Conservation (phyloP, 2,329 filamentous ascomycete genomes). For the Drechslerella stenobrocha region DNA sequence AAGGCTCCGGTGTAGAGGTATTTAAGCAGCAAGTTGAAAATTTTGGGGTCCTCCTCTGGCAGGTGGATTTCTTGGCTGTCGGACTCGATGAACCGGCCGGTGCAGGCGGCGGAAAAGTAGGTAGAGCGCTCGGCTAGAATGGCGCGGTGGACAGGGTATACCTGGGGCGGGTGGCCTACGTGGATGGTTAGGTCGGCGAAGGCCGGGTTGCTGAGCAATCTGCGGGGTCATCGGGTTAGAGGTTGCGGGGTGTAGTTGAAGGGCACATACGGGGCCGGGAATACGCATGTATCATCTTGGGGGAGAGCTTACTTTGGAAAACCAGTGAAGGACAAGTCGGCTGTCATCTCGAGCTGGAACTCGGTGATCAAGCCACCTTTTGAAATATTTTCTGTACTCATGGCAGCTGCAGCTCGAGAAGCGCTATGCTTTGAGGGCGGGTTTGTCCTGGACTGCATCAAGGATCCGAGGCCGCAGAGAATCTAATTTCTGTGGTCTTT, state of each 20-base stretch:
- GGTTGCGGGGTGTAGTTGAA: background rate
- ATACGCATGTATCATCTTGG: too few relatives aligned
- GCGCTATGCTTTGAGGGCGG: too few relatives aligned
- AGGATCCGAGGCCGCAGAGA: too few relatives aligned
- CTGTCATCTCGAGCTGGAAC: background rate
- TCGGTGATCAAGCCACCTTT: background rate
- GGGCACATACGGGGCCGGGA: too few relatives aligned
- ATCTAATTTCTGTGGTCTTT: too few relatives aligned
- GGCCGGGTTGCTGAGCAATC: too few relatives aligned
- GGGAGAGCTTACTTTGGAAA: constrained; percentile 10
- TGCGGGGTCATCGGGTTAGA: too few relatives aligned
- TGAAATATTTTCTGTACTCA: too few relatives aligned
- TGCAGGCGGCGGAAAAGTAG: constrained; percentile 49
- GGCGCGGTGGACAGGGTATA: constrained; percentile 49
- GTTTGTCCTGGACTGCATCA: too few relatives aligned
- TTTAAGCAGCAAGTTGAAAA: background rate
- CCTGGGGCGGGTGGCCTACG: constrained; percentile 19
- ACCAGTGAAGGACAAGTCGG: background rate
- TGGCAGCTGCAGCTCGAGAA: too few relatives aligned
- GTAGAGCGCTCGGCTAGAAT: constrained; percentile 45
- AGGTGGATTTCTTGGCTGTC: background rate
- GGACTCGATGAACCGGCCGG: background rate
- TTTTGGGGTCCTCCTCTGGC: background rate
- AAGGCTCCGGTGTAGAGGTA: constrained; percentile 12
- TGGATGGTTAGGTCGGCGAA: constrained; percentile 36